phyloP scores from a whole-genome alignment of 2,329 filamentous ascomycete species.

The Fusarium foetens region DNA sequence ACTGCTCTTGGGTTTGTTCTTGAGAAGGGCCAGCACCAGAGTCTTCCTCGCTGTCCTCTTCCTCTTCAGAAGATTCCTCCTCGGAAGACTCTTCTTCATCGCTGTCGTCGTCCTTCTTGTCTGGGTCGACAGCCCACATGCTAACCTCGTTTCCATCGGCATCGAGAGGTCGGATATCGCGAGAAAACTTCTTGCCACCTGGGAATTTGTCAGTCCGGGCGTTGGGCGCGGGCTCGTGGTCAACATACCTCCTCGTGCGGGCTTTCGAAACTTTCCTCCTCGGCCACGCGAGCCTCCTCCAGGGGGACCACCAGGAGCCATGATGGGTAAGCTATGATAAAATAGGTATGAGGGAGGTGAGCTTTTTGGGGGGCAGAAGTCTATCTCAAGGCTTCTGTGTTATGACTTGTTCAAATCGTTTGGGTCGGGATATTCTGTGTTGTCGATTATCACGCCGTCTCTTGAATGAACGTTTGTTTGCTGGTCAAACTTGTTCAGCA shows the following conservation, averaged over 20 bases:
- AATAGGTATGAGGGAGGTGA: not conserved
- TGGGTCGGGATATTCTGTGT: not conserved
- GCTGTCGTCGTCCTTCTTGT: slow-evolving; percentile 60
- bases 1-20: slow-evolving; percentile 60
- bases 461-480: slow-evolving; percentile 25
- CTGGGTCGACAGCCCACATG: slow-evolving; percentile 79
- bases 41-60: slow-evolving; percentile 63
- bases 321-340: slow-evolving; percentile 44
- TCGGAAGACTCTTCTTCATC: slow-evolving; percentile 64
- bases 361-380: not conserved
- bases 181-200: slow-evolving; percentile 97
- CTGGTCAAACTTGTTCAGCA: slow-evolving; percentile 32
- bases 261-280: slow-evolving; percentile 95
- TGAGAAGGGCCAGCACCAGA: slow-evolving; percentile 56
- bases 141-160: slow-evolving; percentile 87
- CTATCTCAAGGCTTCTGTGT: not conserved
- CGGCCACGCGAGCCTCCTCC: slow-evolving; percentile 73
- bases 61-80: slow-evolving; percentile 63
- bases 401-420: not conserved
- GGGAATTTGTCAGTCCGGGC: not conserved
- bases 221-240: not conserved
- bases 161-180: slow-evolving; percentile 87
- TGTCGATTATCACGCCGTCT: slow-evolving; percentile 4
- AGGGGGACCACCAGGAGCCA: slow-evolving; percentile 57
- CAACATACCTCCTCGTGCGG: slow-evolving; percentile 83